phyloP scores from a whole-genome alignment of 345 rosid species.

The Moricandia moricandioides region DNA sequence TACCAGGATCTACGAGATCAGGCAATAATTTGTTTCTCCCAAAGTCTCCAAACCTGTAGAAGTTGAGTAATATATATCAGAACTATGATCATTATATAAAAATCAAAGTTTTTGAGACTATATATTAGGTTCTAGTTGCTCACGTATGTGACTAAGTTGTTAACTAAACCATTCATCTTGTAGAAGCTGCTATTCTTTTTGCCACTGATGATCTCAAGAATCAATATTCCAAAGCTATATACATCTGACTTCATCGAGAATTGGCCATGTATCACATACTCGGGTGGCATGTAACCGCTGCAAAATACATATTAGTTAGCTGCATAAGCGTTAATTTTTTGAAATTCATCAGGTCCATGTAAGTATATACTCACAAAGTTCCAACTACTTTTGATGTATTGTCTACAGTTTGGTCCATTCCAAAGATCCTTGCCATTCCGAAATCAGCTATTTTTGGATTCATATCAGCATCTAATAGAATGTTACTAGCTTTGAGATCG shows the following conservation, averaged over 20 bases:
- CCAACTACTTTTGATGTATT: conserved; percentile 50
- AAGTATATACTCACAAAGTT: conserved; percentile 45
- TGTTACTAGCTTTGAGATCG: conserved; percentile 55
- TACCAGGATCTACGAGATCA: conserved; percentile 7
- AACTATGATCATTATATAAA: not conserved
- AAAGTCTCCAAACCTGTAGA: conserved; percentile 35
- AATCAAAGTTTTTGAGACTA: not conserved
- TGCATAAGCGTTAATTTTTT: not conserved
- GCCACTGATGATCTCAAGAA: conserved; percentile 29
- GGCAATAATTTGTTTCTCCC: conserved; percentile 5
- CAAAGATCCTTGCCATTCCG: conserved; percentile 55
- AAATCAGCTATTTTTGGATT: conserved; percentile 62
- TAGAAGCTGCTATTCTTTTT: conserved; percentile 29
- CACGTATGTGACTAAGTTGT: conserved; percentile 34
- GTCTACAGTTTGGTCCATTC: conserved; percentile 30
- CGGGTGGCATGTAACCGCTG: conserved; percentile 45
- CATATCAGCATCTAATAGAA: conserved; percentile 50
- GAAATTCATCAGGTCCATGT: not conserved
- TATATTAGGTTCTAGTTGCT: not conserved
- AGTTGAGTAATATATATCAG: not conserved
- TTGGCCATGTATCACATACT: conserved; percentile 35
- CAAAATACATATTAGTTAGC: not conserved
- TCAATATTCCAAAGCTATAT: conserved; percentile 32
- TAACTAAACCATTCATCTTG: conserved; percentile 12
- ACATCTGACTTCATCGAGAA: conserved; percentile 35